Conservation (phyloP, 371 early-diverging fungal species). For the Smittium mucronatum region DNA sequence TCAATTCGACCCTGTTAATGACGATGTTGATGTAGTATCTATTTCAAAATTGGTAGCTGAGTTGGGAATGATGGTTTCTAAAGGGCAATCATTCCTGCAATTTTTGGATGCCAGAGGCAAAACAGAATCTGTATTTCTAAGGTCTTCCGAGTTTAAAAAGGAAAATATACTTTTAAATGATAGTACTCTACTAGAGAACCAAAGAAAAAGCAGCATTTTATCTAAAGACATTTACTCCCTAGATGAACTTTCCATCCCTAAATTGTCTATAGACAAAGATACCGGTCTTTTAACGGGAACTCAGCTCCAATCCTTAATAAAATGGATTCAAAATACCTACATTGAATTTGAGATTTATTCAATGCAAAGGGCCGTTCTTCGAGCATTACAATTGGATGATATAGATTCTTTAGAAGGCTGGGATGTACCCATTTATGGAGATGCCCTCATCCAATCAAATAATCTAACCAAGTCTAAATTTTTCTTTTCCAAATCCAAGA, state of each 20-base stretch:
- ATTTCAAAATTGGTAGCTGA: constrained; percentile 31
- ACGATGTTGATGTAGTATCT: background rate
- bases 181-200: constrained; percentile 7
- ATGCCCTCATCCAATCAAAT: background rate
- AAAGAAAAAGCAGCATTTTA: constrained; percentile 9
- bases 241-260: background rate
- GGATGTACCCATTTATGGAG: constrained; percentile 11
- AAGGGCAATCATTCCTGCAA: constrained; percentile 56
- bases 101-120: constrained; percentile 54
- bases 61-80: constrained; percentile 62
- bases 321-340: constrained; percentile 23
- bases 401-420: constrained; percentile 22
- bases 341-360: constrained; percentile 25
- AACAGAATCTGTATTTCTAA: constrained; percentile 21
- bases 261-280: constrained; percentile 14
- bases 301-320: constrained; percentile 16
- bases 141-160: constrained; percentile 1
- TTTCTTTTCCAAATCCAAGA: background rate
- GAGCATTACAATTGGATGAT: constrained; percentile 31
- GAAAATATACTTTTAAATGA: constrained; percentile 12
- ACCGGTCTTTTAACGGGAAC: constrained; percentile 25
- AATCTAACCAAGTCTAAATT: background rate
- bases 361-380: constrained; percentile 15
- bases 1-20: constrained; percentile 31
- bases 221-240: background rate